These are phyloP conservation scores for Aspergillus sojae DNA, from an alignment of 2,329 filamentous ascomycete genomes.

Conservation along the genomic window DNA sequence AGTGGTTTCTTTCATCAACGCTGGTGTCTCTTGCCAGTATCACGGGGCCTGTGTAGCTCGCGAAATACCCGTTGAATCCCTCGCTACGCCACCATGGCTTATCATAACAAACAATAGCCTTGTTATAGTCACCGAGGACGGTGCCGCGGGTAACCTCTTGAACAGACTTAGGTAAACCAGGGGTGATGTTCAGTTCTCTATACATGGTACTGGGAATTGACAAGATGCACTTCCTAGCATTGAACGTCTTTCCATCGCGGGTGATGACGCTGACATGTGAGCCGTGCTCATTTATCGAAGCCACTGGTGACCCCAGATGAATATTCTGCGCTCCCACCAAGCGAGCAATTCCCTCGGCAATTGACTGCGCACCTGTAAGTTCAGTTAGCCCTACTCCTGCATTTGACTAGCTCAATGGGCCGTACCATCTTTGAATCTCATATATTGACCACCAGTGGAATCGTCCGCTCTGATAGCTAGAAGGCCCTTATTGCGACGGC, in stretches of 20 bases:
- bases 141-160: background rate
- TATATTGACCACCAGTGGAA: conserved; percentile 39
- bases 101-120: background rate
- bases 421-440: conserved; percentile 30
- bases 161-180: background rate
- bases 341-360: background rate
- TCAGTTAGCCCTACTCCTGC: background rate
- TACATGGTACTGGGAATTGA: background rate
- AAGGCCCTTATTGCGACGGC: conserved; percentile 38
- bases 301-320: background rate
- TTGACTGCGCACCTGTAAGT: background rate
- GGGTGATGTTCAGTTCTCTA: background rate
- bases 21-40: background rate
- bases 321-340: background rate
- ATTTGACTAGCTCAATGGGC: no score
- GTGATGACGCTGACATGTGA: background rate
- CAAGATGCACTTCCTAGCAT: background rate
- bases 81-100: background rate
- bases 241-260: background rate
- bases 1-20: background rate
- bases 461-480: conserved; percentile 41
- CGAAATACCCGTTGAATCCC: background rate
- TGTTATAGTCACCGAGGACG: background rate
- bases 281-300: background rate
- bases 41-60: background rate